Conservation (phyloP, 129 eudicot genomes). For the Oenanthe sinensis region DNA sequence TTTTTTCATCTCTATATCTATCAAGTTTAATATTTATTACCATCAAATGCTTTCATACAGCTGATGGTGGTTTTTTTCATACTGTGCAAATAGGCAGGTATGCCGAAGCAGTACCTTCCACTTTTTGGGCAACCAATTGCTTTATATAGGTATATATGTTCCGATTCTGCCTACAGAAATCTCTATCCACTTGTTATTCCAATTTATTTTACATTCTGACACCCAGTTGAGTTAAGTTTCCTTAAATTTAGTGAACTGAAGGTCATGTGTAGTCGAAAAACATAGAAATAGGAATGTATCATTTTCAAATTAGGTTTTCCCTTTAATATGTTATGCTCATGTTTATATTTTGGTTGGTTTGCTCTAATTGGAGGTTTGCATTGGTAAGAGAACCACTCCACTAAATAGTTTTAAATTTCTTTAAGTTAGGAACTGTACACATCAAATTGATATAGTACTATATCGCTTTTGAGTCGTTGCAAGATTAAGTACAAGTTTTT, state of each 20-base stretch:
- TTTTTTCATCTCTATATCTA: not conserved
- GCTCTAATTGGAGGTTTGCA: not conserved
- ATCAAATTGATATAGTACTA: not conserved
- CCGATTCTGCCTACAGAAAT: constrained; percentile 5
- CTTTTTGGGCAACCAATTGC: constrained; percentile 98
- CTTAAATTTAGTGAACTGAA: not conserved
- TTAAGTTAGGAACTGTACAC: not conserved
- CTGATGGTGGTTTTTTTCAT: constrained; percentile 17
- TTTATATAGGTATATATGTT: constrained; percentile 62
- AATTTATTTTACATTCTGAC: not conserved
- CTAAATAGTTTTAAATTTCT: not conserved
- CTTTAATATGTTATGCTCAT: not conserved
- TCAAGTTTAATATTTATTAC: not conserved
- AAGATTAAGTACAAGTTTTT: not conserved
- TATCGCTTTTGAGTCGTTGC: not conserved
- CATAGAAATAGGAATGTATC: not conserved
- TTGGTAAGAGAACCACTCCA: not conserved
- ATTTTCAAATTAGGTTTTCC: not conserved
- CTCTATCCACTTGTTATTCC: not conserved
- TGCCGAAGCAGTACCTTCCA: constrained; percentile 99
- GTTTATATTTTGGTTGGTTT: not conserved
- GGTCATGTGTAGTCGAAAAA: not conserved
- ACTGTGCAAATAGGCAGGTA: constrained; percentile 62
- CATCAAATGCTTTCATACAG: not conserved
- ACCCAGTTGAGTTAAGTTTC: not conserved